phyloP scores from a whole-genome alignment of 2,329 filamentous ascomycete genomes.

The Dothideomycetidae sp. region DNA sequence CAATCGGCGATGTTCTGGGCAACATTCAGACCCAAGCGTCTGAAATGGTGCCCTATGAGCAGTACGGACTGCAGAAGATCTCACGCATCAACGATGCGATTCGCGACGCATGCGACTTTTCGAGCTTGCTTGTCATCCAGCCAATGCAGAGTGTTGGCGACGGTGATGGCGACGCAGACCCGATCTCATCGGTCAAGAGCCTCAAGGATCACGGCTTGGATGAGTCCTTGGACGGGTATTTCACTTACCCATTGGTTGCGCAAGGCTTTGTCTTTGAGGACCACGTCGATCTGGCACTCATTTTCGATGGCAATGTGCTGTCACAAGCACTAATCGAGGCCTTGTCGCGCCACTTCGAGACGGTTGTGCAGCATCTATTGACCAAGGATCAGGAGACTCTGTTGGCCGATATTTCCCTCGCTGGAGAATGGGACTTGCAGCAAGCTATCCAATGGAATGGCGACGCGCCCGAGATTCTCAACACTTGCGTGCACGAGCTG shows the following conservation, averaged over 20 bases:
- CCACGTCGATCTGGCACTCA: conserved; percentile 33
- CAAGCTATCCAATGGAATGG: conserved; percentile 1
- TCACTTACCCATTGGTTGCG: conserved; percentile 12
- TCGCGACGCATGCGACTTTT: conserved; percentile 3
- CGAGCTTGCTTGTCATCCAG: conserved; percentile 4
- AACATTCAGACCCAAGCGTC: neutral
- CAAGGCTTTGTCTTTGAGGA: conserved; percentile 22
- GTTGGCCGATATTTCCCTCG: neutral
- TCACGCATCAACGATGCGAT: neutral
- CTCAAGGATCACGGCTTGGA: conserved; percentile 3
- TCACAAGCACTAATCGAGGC: conserved; percentile 14
- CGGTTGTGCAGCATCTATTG: neutral
- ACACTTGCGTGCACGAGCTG: conserved; percentile 2
- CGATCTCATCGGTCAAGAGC: conserved; percentile 24
- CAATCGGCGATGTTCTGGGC: neutral
- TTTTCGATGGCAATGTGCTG: neutral
- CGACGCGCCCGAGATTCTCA: neutral
- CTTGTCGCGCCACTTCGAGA: conserved; percentile 13
- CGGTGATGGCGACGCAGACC: conserved; percentile 42
- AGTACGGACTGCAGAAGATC: conserved; percentile 3
- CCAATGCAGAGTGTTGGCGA: neutral
- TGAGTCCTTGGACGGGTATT: conserved; percentile 13
- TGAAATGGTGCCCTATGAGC: neutral
- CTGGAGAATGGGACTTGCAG: neutral
- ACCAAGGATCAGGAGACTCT: neutral